These are phyloP conservation scores for Euphorbia celastroides DNA, from an alignment of 441 rosid species.

Conservation along the genomic window DNA sequence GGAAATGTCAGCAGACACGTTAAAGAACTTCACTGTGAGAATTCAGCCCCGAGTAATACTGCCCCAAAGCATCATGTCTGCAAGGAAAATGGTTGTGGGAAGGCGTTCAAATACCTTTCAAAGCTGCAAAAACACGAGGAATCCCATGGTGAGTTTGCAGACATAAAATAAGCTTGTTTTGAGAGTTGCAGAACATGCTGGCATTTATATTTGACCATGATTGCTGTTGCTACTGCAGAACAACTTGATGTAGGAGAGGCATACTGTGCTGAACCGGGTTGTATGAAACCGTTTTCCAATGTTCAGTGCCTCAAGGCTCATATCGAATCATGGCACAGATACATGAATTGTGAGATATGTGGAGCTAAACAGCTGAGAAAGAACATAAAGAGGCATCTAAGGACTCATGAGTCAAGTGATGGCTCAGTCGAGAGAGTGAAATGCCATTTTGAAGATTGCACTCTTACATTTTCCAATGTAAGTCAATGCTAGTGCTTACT, in stretches of 20 bases:
- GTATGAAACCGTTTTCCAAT: slow-evolving; percentile 71
- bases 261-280: slow-evolving; percentile 55
- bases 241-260: slow-evolving; percentile 65
- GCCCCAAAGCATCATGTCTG: slow-evolving; percentile 39
- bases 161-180: neutral
- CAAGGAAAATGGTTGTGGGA: slow-evolving; percentile 70
- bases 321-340: slow-evolving; percentile 48
- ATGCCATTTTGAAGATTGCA: slow-evolving; percentile 52
- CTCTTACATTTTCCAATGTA: slow-evolving; percentile 56
- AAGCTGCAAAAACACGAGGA: slow-evolving; percentile 54
- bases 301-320: slow-evolving; percentile 64
- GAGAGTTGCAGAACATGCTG: neutral
- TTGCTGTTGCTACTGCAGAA: slow-evolving; percentile 32
- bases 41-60: slow-evolving; percentile 11
- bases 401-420: slow-evolving; percentile 41
- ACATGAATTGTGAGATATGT: slow-evolving; percentile 54
- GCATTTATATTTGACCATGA: slow-evolving; percentile 8
- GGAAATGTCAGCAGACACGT: slow-evolving; percentile 60
- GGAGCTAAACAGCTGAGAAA: slow-evolving; percentile 56
- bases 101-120: slow-evolving; percentile 59
- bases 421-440: slow-evolving; percentile 36
- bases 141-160: slow-evolving; percentile 50
- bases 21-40: slow-evolving; percentile 35
- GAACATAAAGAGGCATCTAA: slow-evolving; percentile 70
- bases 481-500: neutral